Evolutionary conservation across 768 basidiomycete species (phyloP), one percentile per base, ranked within the genome.

Genomic region (Mycena rosella): DNA sequence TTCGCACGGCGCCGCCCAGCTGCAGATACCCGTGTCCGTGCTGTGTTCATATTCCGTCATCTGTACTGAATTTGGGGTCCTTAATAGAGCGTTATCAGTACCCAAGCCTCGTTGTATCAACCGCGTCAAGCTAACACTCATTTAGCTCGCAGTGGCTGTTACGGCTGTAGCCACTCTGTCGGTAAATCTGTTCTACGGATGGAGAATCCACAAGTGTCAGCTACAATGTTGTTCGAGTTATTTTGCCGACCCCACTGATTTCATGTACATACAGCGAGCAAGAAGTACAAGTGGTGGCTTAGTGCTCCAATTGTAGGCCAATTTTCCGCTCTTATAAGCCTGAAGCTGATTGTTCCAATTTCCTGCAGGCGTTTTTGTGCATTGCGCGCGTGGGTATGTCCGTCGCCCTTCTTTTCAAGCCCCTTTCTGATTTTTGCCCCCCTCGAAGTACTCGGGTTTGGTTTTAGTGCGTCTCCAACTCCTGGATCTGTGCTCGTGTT

Each of bases 11-110:
- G 78, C 81, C 18, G 75, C 82, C 38, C 60, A 63, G 13, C n/a
- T n/a, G n/a, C n/a, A n/a, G n/a, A 82, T 85, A 36, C 76, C 80
- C 27, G 80, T 80, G 82, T 82, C 29, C 26, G 74, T 70, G 27
- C n/a, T 45, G 13, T 51, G n/a, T n/a, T n/a, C n/a, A n/a, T n/a
- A n/a, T n/a, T n/a, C n/a, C n/a, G n/a, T n/a, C n/a, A n/a, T n/a
- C n/a, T n/a, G n/a, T n/a, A n/a, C n/a, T n/a, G n/a, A n/a, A n/a
- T n/a, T n/a, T n/a, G n/a, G n/a, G n/a, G n/a, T n/a, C n/a, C n/a
- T n/a, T n/a, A n/a, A n/a, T 15, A 40, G 38, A 4, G 38, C 38
- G 38, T 15, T 40, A 7, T 40, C 38, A 15, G 38, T 40, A 40
- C n/a, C n/a, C n/a, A n/a, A 18, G 9, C 5, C 17, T 18, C 4